Percentiles rank a stretch among this genome's conserved stretches.
These are phyloP conservation scores for Tylopilus subfusipes DNA, from an alignment of 768 basidiomycete genomes.

Conservation along the genomic window DNA sequence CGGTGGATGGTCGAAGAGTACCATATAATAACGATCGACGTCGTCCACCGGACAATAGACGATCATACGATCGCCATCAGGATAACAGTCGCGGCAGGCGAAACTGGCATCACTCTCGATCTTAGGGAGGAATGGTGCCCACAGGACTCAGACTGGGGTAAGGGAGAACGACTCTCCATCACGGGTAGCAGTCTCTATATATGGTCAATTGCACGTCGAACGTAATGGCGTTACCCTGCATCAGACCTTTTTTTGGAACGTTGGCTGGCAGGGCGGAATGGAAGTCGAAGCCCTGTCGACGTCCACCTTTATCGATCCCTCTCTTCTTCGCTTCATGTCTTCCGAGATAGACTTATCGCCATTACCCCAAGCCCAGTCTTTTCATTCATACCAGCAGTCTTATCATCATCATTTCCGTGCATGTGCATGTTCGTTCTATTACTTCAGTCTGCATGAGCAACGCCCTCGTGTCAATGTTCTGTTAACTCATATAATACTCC, in stretches of 20 bases:
- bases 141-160: too few relatives aligned
- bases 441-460: not conserved
- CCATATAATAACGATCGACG: conserved; percentile 15
- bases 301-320: not conserved
- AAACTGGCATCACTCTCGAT: conserved; percentile 6
- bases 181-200: not conserved
- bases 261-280: not conserved
- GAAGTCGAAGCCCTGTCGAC: not conserved
- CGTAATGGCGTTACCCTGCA: not conserved
- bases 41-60: conserved; percentile 17
- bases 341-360: not conserved
- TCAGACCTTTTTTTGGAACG: not conserved
- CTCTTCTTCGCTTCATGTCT: not conserved
- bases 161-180: not conserved
- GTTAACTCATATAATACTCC: not conserved
- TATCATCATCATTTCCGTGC: conserved; percentile 1
- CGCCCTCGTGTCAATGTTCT: not conserved
- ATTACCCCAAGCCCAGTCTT: not conserved
- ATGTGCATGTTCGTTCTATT: not conserved
- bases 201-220: too few relatives aligned
- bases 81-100: conserved; percentile 9
- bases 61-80: conserved; percentile 10
- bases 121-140: not conserved
- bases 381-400: not conserved
- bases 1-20: conserved; percentile 19